These are phyloP conservation scores for Acanthamoeba castellanii DNA, from an alignment of 208 protist genomes.

Conservation along the genomic window DNA sequence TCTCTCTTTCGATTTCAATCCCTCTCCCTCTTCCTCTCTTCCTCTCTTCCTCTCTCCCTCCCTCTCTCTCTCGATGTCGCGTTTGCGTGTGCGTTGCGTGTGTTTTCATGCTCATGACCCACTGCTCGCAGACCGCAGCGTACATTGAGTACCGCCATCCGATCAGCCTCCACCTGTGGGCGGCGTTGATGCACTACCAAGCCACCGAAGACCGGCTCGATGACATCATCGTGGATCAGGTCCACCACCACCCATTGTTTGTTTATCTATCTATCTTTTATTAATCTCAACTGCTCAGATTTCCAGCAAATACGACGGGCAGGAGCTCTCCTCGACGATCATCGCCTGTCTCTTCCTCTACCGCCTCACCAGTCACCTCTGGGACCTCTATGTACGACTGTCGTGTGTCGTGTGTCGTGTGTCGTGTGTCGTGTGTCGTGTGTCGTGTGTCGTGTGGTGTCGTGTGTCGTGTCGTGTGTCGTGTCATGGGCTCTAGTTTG, in stretches of 20 bases:
- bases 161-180: neutral
- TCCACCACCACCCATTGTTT: neutral
- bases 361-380: slow-evolving; percentile 45
- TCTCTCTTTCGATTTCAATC: too few relatives aligned
- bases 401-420: neutral
- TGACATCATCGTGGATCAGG: slow-evolving; percentile 7
- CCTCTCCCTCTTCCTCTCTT: too few relatives aligned
- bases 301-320: slow-evolving; percentile 9
- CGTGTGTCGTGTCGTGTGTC: neutral
- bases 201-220: neutral
- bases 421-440: too few relatives aligned
- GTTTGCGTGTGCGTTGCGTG: neutral
- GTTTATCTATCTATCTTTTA: neutral
- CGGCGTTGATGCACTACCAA: slow-evolving; percentile 23
- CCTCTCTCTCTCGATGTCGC: neutral
- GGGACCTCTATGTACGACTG: slow-evolving; percentile 1
- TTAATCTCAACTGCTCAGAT: neutral
- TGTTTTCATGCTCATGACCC: neutral
- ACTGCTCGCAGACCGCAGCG: neutral
- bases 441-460: neutral
- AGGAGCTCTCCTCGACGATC: slow-evolving; percentile 2
- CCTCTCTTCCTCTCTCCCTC: too few relatives aligned
- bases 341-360: slow-evolving; percentile 37
- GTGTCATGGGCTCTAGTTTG: neutral
- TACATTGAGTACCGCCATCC: neutral